phyloP scores from a whole-genome alignment of 2,329 filamentous ascomycete genomes.

The Apiospora saccharicola region DNA sequence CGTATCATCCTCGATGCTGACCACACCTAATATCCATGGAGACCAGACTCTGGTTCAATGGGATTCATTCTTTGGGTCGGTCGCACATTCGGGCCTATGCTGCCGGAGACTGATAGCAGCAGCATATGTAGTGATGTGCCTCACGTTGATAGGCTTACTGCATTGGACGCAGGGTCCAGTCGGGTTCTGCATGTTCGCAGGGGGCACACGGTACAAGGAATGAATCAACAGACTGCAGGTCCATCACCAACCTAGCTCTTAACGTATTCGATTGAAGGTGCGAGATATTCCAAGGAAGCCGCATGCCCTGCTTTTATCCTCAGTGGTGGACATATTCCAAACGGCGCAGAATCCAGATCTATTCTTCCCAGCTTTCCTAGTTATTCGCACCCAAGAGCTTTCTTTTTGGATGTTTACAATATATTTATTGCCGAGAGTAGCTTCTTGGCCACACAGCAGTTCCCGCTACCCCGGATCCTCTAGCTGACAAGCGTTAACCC shows the following conservation, averaged over 20 bases:
- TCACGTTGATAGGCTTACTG: not conserved
- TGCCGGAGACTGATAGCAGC: not conserved
- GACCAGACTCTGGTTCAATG: not conserved
- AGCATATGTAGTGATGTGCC: not conserved
- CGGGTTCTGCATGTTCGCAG: not conserved
- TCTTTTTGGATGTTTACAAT: not conserved
- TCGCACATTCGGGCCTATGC: not conserved
- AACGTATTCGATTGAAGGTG: not conserved
- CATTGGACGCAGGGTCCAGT: not conserved
- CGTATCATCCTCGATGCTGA: not conserved
- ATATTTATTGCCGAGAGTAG: not conserved
- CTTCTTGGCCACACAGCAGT: not conserved
- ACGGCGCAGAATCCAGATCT: not conserved
- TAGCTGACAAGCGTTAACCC: not conserved
- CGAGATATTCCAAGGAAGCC: not conserved
- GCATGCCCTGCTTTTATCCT: not conserved
- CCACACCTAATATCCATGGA: not conserved
- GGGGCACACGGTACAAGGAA: not conserved
- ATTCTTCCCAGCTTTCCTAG: not conserved
- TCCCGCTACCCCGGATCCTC: constrained; percentile 14
- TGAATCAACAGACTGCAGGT: not conserved
- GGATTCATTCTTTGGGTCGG: not conserved
- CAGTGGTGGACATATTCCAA: not conserved
- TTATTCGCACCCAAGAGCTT: not conserved
- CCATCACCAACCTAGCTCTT: not conserved